phyloP scores from a whole-genome alignment of 768 basidiomycete genomes.

The Collybia sordida region DNA sequence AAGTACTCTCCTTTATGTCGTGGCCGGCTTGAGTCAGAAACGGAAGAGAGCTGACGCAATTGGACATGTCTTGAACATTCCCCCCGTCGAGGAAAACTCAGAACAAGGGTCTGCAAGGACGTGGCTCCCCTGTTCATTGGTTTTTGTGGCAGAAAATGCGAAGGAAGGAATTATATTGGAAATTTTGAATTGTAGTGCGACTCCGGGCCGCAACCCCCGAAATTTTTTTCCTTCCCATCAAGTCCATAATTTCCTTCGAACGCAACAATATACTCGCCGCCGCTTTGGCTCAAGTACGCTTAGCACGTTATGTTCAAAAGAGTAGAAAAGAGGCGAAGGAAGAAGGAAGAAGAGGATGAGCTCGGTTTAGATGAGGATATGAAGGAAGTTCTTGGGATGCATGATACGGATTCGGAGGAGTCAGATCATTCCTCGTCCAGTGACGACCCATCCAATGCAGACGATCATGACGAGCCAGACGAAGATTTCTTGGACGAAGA shows the following conservation, averaged over 20 bases:
- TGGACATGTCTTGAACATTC: background rate
- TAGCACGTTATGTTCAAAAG: conserved; percentile 69
- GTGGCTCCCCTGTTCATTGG: conserved; percentile 8
- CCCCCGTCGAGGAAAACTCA: background rate
- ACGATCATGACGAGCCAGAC: conserved; percentile 27
- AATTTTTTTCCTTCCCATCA: conserved; percentile 1
- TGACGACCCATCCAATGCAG: conserved; percentile 54
- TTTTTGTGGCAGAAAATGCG: background rate
- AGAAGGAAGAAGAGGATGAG: conserved; percentile 62
- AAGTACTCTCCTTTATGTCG: too few species aligned
- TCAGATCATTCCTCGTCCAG: too few species aligned
- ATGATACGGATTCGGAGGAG: conserved; percentile 78
- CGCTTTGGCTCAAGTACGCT: background rate
- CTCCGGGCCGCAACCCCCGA: conserved; percentile 17
- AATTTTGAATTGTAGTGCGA: conserved; percentile 6
- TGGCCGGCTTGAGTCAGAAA: too few species aligned
- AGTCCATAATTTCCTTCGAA: background rate
- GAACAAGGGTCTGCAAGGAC: conserved; percentile 3
- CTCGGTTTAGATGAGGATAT: conserved; percentile 54
- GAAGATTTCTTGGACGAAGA: conserved; percentile 20
- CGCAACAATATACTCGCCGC: background rate
- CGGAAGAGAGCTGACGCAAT: background rate
- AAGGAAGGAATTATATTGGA: background rate
- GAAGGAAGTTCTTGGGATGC: conserved; percentile 58
- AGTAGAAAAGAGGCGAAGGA: conserved; percentile 63